phyloP scores from a whole-genome alignment of 371 early-diverging fungal genomes.

The Entomophthora muscae region DNA sequence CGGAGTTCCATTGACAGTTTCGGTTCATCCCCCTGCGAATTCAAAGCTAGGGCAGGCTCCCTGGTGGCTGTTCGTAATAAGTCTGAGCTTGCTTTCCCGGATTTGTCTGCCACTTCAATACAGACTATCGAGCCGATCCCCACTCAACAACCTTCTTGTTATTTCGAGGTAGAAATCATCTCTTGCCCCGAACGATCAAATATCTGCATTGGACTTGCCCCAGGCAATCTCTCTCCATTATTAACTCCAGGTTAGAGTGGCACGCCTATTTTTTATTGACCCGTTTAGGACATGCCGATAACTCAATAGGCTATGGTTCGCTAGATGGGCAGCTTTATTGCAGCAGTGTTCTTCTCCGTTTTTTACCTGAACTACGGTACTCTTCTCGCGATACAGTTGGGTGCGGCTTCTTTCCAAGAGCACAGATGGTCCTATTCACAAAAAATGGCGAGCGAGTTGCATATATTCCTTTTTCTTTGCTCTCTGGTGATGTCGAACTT shows the following conservation, averaged over 20 bases:
- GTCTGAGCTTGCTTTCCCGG: constrained; percentile 4
- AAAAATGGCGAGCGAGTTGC: not conserved
- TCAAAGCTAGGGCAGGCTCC: not conserved
- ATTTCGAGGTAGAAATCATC: constrained; percentile 7
- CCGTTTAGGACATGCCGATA: not conserved
- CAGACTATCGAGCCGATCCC: constrained; percentile 1
- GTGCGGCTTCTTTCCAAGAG: not conserved
- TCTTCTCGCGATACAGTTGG: not conserved
- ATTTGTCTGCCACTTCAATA: not conserved
- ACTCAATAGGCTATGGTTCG: constrained; percentile 5
- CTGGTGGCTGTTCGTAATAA: not conserved
- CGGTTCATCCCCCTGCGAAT: not conserved
- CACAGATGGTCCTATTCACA: not conserved
- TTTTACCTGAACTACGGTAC: not conserved
- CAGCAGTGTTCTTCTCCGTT: not conserved
- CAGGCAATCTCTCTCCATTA: not conserved
- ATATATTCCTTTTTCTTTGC: not conserved
- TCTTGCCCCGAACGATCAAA: not conserved
- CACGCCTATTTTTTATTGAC: not conserved
- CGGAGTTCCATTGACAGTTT: not conserved
- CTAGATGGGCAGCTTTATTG: constrained; percentile 8
- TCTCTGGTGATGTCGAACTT: not conserved
- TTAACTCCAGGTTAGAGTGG: constrained; percentile 1
- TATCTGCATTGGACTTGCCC: not conserved
- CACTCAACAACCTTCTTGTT: not conserved